Evolutionary conservation across 2,329 filamentous ascomycete genomes (phyloP).

Genomic region (Furcasterigmium furcatum): DNA sequence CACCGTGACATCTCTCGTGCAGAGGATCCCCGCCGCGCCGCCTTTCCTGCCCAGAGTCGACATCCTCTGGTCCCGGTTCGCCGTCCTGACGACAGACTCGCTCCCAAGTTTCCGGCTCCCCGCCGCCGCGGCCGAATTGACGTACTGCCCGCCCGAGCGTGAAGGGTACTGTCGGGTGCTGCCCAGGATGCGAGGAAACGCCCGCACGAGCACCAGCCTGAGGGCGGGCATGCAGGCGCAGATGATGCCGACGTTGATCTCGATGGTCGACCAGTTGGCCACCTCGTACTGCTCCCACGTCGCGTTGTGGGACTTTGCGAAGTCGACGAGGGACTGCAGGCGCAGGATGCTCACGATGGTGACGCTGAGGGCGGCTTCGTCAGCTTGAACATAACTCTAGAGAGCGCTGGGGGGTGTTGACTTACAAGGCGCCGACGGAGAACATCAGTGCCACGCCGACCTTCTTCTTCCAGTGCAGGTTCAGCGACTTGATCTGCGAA

Average conservation of each 20-base stretch:
- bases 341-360: slow-evolving; percentile 34
- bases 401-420: neutral
- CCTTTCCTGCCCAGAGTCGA: slow-evolving; percentile 6
- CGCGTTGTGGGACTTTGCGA: slow-evolving; percentile 23
- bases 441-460: slow-evolving; percentile 48
- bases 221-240: slow-evolving; percentile 35
- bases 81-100: slow-evolving; percentile 8
- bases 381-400: neutral
- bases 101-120: slow-evolving; percentile 13
- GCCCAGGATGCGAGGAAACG: slow-evolving; percentile 31
- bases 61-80: slow-evolving; percentile 3
- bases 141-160: slow-evolving; percentile 8
- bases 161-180: slow-evolving; percentile 14
- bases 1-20: slow-evolving; percentile 28
- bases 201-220: slow-evolving; percentile 26
- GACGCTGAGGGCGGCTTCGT: slow-evolving; percentile 18
- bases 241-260: slow-evolving; percentile 34
- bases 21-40: slow-evolving; percentile 22
- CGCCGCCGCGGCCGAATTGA: slow-evolving; percentile 9
- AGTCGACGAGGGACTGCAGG: slow-evolving; percentile 26
- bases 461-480: slow-evolving; percentile 45
- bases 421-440: slow-evolving; percentile 42
- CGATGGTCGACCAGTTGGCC: slow-evolving; percentile 30
- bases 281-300: slow-evolving; percentile 30
- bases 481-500: slow-evolving; percentile 35